Base-by-base conservation (phyloP, 306 rosid genomes). In the Citrullus colocynthis region DNA sequence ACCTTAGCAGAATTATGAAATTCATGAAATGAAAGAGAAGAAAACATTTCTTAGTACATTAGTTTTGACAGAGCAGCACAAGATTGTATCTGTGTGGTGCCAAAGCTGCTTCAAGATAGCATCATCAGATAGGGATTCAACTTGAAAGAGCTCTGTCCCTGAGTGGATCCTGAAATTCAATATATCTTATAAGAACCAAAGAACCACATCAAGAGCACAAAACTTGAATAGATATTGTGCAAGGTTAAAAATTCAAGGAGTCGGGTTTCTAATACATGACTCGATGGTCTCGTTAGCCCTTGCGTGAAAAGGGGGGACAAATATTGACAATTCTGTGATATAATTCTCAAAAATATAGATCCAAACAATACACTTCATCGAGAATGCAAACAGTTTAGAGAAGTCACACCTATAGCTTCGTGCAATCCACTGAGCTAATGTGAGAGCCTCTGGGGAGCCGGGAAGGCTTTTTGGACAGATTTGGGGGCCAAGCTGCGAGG, bases 61-160 rank as follows among this genome's bases (percentile, higher is more conserved):
- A 39, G 97, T 81, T 86, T 92, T 95, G 4, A 95, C 90, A 3
- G 99, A 85, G 79, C 97, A 95, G 86, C 99, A 95, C 90, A 95
- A 80, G 72, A 95, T 89, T 75, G 99, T 93, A 79, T 95, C 97
- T 0, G 97, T 86, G 80, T 95, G 96, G 81, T 83, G 86, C 99
- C 99, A 95, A 45, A 95, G 96, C 83, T 88, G 93, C 82, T 95
- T 95, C 89, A 95, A 80, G 77, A 95, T 78, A 56, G 96, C 87
- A 66, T 91, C 98, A 17, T 87, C 88, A 21, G 93, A 81, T 7
- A 82, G 80, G 41, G 89, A 85, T 18, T 92, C 93, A 2, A 39
- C 76, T 12, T 81, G 81, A 74, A 95, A 86, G 58, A 95, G 86
- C 49, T 95, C 97, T 61, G 87, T 83, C 57, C 97, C 92, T 9